phyloP scores from a whole-genome alignment of 108 stramenopile species.

The Pseudonitzschia delicatissima region DNA sequence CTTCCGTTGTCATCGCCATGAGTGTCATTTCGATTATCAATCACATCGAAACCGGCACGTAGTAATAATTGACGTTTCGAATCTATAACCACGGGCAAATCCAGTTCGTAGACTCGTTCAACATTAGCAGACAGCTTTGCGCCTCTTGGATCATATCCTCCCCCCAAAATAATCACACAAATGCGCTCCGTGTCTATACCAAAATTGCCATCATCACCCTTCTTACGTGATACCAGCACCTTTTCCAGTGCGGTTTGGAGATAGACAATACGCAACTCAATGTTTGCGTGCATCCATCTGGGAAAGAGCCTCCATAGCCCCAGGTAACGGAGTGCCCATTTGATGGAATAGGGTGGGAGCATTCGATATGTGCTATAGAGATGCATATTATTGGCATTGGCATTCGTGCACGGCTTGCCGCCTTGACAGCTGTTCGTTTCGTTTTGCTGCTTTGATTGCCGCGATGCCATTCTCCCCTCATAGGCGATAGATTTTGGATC shows the following conservation, averaged over 20 bases:
- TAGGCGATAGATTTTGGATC: slow-evolving; percentile 13
- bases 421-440: not conserved
- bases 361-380: slow-evolving; percentile 15
- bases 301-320: slow-evolving; percentile 41
- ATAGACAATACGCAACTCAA: slow-evolving; percentile 74
- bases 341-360: slow-evolving; percentile 4
- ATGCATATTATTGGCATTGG: not conserved
- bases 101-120: slow-evolving; percentile 49
- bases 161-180: slow-evolving; percentile 63
- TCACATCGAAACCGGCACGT: not conserved
- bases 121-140: slow-evolving; percentile 41
- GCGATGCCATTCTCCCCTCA: not conserved
- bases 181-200: slow-evolving; percentile 23
- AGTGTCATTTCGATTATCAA: not conserved
- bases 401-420: not conserved
- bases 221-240: slow-evolving; percentile 11
- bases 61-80: slow-evolving; percentile 49
- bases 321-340: slow-evolving; percentile 2
- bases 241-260: slow-evolving; percentile 52
- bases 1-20: slow-evolving; percentile 27
- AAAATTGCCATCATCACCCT: not conserved
- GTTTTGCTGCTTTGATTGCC: not conserved
- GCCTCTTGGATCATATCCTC: slow-evolving; percentile 69
- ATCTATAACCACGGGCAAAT: slow-evolving; percentile 61
- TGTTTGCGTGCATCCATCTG: slow-evolving; percentile 75